These are phyloP conservation scores for Fonsecaea multimorphosa DNA, from an alignment of 2,329 filamentous ascomycete genomes.

Conservation along the genomic window DNA sequence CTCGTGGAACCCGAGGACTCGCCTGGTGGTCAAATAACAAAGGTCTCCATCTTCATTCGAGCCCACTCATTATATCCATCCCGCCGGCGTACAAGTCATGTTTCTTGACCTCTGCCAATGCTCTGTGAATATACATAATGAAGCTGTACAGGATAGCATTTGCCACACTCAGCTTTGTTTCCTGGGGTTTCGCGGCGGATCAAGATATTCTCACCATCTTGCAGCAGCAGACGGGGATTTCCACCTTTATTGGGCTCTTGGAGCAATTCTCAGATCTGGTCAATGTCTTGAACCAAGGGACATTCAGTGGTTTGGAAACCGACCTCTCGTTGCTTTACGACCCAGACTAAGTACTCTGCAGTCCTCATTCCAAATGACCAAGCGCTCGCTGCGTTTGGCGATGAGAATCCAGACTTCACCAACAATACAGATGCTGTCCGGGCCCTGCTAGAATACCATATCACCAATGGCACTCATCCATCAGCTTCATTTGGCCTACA, in stretches of 20 bases:
- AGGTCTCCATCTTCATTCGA: conserved; percentile 27
- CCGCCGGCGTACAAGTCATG: conserved; percentile 22
- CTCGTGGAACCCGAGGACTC: neutral
- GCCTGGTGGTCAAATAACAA: conserved; percentile 23
- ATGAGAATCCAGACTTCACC: conserved; percentile 26
- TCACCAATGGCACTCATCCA: conserved; percentile 60
- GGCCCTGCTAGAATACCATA: conserved; percentile 64
- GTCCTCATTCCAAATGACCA: conserved; percentile 36
- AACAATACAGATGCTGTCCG: conserved; percentile 42
- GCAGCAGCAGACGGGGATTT: conserved; percentile 33
- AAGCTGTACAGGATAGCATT: conserved; percentile 14
- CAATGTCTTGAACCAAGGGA: conserved; percentile 33
- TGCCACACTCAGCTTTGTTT: conserved; percentile 13
- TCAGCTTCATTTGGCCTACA: conserved; percentile 39
- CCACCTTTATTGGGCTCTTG: conserved; percentile 30
- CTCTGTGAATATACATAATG: conserved; percentile 25
- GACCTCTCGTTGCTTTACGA: neutral
- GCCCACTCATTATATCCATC: conserved; percentile 28
- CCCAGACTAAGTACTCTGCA: conserved; percentile 9
- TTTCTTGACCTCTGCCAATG: conserved; percentile 15
- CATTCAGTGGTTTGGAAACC: conserved; percentile 30
- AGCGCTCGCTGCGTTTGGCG: conserved; percentile 24
- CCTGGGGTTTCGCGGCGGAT: conserved; percentile 22
- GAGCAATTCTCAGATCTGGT: conserved; percentile 31
- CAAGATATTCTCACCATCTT: conserved; percentile 37